Evolutionary conservation across 1,284 basidiomycete species (phyloP).

Genomic region (Acaromyces ingoldii): DNA sequence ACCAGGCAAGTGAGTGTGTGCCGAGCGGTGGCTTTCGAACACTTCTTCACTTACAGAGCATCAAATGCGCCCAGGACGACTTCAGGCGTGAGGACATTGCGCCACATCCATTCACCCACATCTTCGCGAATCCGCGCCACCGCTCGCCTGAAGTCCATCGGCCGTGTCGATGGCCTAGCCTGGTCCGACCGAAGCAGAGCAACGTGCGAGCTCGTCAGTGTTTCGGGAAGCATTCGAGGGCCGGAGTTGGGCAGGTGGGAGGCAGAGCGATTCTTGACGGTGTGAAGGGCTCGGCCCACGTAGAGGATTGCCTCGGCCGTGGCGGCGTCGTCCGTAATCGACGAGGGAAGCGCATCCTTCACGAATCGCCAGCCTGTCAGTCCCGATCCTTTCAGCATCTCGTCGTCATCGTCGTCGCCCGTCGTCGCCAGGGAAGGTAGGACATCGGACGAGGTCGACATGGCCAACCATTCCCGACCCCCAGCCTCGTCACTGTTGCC

Average conservation of each 20-base stretch:
- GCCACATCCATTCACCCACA: conserved; percentile 84
- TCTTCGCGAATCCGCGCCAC: conserved; percentile 63
- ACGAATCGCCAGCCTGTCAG: conserved; percentile 51
- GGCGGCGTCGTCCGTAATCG: conserved; percentile 59
- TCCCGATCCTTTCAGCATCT: not conserved
- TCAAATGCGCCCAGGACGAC: conserved; percentile 73
- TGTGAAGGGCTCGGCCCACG: conserved; percentile 77
- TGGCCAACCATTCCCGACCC: not conserved
- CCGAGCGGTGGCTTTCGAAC: no score
- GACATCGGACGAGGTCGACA: conserved; percentile 20
- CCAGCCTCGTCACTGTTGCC: not conserved
- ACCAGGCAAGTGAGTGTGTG: no score
- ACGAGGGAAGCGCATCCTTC: conserved; percentile 67
- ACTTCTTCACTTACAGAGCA: conserved; percentile 64
- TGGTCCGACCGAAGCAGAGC: conserved; percentile 8
- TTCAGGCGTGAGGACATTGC: conserved; percentile 73
- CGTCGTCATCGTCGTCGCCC: not conserved
- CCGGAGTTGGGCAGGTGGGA: not conserved
- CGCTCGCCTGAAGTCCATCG: conserved; percentile 12
- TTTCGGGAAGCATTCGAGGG: conserved; percentile 14
- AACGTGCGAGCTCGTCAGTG: conserved; percentile 20
- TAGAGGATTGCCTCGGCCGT: conserved; percentile 76
- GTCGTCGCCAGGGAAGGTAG: conserved; percentile 16
- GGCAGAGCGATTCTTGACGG: conserved; percentile 58
- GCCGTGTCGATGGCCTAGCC: conserved; percentile 15